A percentile compares a stretch with the other conserved stretches of the same genome.
Evolutionary conservation across 495 filamentous ascomycete genomes (phyloP).

Genomic region (Penicillium silybi): DNA sequence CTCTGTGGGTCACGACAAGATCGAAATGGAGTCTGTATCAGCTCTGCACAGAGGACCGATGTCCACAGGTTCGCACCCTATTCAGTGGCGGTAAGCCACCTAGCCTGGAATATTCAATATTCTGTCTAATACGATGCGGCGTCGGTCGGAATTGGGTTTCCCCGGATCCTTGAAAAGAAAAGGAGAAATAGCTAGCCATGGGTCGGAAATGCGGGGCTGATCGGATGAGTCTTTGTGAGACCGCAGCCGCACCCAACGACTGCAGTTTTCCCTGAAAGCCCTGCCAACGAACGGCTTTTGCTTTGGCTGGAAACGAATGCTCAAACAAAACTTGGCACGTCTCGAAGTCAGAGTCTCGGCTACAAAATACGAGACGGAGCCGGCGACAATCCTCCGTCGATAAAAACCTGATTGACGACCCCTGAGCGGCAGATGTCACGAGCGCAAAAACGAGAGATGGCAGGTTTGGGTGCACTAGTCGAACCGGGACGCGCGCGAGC

Average conservation of each 20-base stretch:
- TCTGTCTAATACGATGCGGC: neutral
- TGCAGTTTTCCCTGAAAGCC: neutral
- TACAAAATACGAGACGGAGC: neutral
- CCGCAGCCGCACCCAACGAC: neutral
- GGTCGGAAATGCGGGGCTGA: neutral
- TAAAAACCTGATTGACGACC: neutral
- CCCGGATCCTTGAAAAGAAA: neutral
- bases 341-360: too few species aligned
- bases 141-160: neutral
- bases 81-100: neutral
- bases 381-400: too few species aligned
- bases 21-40: neutral
- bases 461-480: neutral
- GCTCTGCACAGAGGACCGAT: neutral
- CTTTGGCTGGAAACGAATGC: too few species aligned
- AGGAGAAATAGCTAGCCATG: neutral
- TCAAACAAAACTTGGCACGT: too few species aligned
- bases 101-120: neutral
- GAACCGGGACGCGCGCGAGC: conserved; percentile 1
- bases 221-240: neutral
- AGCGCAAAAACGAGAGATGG: conserved; percentile 10
- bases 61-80: neutral
- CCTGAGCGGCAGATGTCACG: conserved; percentile 10
- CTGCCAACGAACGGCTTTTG: too few species aligned
- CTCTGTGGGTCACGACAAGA: neutral